Base-by-base conservation (phyloP, 2,329 filamentous ascomycete genomes). In the Penicillium nordicum region DNA sequence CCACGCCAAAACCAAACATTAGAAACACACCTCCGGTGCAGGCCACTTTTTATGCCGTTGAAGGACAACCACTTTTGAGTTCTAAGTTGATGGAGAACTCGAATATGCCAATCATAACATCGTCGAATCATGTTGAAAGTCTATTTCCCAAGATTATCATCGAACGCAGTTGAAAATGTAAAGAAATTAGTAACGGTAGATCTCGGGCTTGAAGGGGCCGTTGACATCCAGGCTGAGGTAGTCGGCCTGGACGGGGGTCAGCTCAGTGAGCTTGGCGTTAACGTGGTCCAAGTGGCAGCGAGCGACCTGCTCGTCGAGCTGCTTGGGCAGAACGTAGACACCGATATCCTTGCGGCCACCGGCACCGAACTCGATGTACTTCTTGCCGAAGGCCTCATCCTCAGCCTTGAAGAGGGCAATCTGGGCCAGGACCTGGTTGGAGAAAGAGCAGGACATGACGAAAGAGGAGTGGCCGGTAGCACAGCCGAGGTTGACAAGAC, bases 361-460 rank as follows among this genome's bases (percentile, higher is more conserved):
- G 84, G 92, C 90, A 81, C 89, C 91, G 77, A 96, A 99, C 82
- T 97, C 94, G 71, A 92, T 81, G 82, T 97, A 96, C 86, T 97
- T 97, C 81, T 90, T 82, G 79, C 88, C 86, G 78, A 96, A 99
- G 57, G 82, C 88, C 75, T 84, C 85, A 76, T 97, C 92, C 71
- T 88, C 84, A 72, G 87, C 88, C 89, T 97, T 97, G 89, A 80
- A 99, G 73, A 99, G 83, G 83, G 96, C 88, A 82, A 99, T 97
- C 84, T 99, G 94, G 68, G 94, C 94, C 77, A 99, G 90, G 72
- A 97, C 94, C 86, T 99, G 94, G 89, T 99, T 99, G 86, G 92
- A 96, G 89, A 99, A 99, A 64, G 93, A 97, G 89, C 94, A 99
- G 71, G 92, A 97, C 94, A 99, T 97, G 84, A 99, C 94, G 80